Evolutionary conservation across 2,329 filamentous ascomycete species (phyloP).

Genomic region (Beauveria sp.): DNA sequence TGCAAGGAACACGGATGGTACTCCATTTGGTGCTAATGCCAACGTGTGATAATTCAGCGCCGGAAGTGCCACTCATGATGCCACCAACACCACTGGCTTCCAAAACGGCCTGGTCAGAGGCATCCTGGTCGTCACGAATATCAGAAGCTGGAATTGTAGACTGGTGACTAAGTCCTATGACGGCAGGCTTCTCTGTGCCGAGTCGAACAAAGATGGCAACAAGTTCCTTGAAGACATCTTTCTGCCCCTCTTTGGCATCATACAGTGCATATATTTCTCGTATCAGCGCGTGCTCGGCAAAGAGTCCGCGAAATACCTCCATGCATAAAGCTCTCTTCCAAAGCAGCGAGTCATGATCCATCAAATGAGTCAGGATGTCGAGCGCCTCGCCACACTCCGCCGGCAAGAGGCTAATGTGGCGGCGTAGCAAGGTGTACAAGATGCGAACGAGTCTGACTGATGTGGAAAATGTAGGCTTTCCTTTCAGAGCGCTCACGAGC

Average conservation of each 20-base stretch:
- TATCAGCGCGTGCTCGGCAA: slow-evolving; percentile 70
- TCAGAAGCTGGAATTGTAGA: slow-evolving; percentile 70
- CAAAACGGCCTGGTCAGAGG: slow-evolving; percentile 76
- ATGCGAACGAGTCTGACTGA: slow-evolving; percentile 79
- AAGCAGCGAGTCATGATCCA: slow-evolving; percentile 74
- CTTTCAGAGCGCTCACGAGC: slow-evolving; percentile 68
- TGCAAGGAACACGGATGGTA: slow-evolving; percentile 73
- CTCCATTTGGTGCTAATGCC: slow-evolving; percentile 93
- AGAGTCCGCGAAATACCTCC: slow-evolving; percentile 82
- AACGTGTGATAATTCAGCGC: slow-evolving; percentile 57
- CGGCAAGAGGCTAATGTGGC: slow-evolving; percentile 67
- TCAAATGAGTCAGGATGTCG: slow-evolving; percentile 71
- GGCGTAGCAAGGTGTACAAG: slow-evolving; percentile 70
- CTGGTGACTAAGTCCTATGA: slow-evolving; percentile 84
- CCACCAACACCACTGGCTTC: slow-evolving; percentile 84
- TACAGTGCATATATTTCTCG: slow-evolving; percentile 75
- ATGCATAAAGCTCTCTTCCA: slow-evolving; percentile 91
- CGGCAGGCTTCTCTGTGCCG: slow-evolving; percentile 79
- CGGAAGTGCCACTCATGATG: slow-evolving; percentile 69
- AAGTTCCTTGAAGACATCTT: slow-evolving; percentile 70
- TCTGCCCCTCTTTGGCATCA: slow-evolving; percentile 65
- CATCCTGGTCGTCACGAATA: slow-evolving; percentile 44
- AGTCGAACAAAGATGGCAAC: slow-evolving; percentile 86
- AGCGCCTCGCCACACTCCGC: slow-evolving; percentile 78
- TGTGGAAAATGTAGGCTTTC: slow-evolving; percentile 70